Percentiles rank a stretch among this genome's conserved stretches.
phyloP scores from a whole-genome alignment of 2,329 filamentous ascomycete genomes.

The Pestalotiopsis fici region DNA sequence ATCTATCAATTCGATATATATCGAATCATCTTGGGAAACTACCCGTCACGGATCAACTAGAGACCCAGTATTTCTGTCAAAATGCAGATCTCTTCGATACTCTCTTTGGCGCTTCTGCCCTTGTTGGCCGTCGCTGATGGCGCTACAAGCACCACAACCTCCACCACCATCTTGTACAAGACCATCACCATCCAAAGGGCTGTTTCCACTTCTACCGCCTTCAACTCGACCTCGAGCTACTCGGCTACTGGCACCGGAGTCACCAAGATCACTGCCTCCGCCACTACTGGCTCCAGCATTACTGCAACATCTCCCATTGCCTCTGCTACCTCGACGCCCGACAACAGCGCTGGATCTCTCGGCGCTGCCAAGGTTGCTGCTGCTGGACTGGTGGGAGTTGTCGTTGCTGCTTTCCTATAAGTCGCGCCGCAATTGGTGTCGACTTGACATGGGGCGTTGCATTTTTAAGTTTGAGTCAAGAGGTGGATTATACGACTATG shows the following conservation, averaged over 20 bases:
- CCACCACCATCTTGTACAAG: constrained; percentile 51
- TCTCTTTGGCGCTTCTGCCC: constrained; percentile 52
- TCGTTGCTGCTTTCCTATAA: constrained; percentile 55
- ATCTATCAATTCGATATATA: background rate
- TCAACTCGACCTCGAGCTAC: constrained; percentile 37
- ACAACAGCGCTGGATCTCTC: constrained; percentile 41
- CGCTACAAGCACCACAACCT: constrained; percentile 47
- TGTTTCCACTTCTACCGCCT: constrained; percentile 36
- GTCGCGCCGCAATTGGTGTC: constrained; percentile 13
- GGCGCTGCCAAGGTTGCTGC: constrained; percentile 45
- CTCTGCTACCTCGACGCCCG: constrained; percentile 32
- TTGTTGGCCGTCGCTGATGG: constrained; percentile 50
- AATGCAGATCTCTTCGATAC: constrained; percentile 46
- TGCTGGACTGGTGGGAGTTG: constrained; percentile 51
- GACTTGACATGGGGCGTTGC: constrained; percentile 6
- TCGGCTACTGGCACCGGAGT: constrained; percentile 29
- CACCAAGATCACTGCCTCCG: constrained; percentile 23
- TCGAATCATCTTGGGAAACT: background rate
- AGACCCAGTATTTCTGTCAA: constrained; percentile 13
- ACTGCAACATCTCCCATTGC: constrained; percentile 24
- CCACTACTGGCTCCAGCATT: constrained; percentile 26
- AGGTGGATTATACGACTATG: background rate
- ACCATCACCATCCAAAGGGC: constrained; percentile 38
- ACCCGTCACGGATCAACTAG: background rate
- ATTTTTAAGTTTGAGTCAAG: background rate